Evolutionary conservation across 2,329 filamentous ascomycete genomes (phyloP).

Genomic region (Verticillium nonalfalfae): DNA sequence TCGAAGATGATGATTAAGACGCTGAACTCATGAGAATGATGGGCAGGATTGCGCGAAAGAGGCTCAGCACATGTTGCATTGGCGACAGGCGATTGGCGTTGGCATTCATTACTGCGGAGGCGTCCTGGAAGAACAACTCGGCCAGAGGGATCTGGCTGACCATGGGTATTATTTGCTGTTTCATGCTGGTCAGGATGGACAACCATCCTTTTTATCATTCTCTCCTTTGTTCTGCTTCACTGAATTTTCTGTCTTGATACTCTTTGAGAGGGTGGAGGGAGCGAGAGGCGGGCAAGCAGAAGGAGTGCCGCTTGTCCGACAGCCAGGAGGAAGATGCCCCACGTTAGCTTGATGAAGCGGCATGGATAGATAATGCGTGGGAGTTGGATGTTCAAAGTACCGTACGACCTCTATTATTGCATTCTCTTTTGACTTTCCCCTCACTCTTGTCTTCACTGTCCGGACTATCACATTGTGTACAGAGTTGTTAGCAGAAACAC

Average conservation of each 20-base stretch:
- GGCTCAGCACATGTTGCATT: constrained; percentile 3
- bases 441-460: too few relatives aligned
- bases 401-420: background rate
- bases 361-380: constrained; percentile 3
- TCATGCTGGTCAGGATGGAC: background rate
- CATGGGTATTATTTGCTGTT: background rate
- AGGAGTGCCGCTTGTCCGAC: background rate
- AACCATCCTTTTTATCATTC: constrained; percentile 4
- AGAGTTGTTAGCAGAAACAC: background rate
- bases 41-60: background rate
- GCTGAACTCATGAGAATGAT: constrained; percentile 39
- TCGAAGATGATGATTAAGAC: constrained; percentile 70
- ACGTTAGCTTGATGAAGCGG: background rate
- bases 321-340: background rate
- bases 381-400: constrained; percentile 1
- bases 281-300: too few relatives aligned
- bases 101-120: constrained; percentile 3
- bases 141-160: constrained; percentile 3
- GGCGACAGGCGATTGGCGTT: constrained; percentile 7
- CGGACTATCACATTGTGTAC: background rate
- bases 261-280: background rate
- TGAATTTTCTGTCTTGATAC: constrained; percentile 6
- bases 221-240: constrained; percentile 6
- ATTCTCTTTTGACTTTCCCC: background rate
- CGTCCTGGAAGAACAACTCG: constrained; percentile 2